phyloP scores from a whole-genome alignment of 2,329 filamentous ascomycete genomes.

The Didymella glomerata region DNA sequence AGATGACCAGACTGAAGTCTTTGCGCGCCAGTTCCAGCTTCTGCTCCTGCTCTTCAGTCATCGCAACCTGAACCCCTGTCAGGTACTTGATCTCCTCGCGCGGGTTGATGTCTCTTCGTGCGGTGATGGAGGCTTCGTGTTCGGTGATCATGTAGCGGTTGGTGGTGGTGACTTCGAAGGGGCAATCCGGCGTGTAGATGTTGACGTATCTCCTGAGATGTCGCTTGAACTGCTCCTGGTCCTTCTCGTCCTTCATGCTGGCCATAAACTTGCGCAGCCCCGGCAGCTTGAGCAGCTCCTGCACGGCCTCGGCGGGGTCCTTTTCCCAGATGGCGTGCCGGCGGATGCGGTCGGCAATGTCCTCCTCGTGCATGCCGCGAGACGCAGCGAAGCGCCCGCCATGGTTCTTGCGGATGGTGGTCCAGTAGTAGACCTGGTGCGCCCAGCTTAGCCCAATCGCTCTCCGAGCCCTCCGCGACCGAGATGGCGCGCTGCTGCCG shows the following conservation, averaged over 20 bases:
- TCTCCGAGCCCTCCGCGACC: constrained; percentile 22
- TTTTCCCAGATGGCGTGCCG: constrained; percentile 77
- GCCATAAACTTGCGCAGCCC: constrained; percentile 77
- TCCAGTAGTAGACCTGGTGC: constrained; percentile 90
- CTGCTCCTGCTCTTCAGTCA: constrained; percentile 89
- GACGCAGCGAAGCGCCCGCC: constrained; percentile 83
- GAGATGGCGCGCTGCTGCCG: constrained; percentile 9
- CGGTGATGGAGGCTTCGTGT: constrained; percentile 87
- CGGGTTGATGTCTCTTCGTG: constrained; percentile 78
- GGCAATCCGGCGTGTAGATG: constrained; percentile 91
- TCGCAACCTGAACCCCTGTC: constrained; percentile 87
- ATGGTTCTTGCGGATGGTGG: constrained; percentile 92
- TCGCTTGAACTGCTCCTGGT: constrained; percentile 84
- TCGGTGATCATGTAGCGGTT: constrained; percentile 94
- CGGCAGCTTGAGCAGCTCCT: constrained; percentile 73
- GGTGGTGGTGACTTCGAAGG: constrained; percentile 91
- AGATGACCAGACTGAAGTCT: constrained; percentile 97
- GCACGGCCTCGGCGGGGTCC: constrained; percentile 74
- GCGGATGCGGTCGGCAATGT: constrained; percentile 67
- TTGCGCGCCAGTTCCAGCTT: constrained; percentile 82
- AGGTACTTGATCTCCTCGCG: constrained; percentile 92
- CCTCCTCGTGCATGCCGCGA: constrained; percentile 75
- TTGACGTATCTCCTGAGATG: constrained; percentile 91
- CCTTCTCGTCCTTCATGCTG: constrained; percentile 74
- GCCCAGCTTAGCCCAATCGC: constrained; percentile 26